Conservation (phyloP, 1,284 basidiomycete species). For the Grifola frondosa region DNA sequence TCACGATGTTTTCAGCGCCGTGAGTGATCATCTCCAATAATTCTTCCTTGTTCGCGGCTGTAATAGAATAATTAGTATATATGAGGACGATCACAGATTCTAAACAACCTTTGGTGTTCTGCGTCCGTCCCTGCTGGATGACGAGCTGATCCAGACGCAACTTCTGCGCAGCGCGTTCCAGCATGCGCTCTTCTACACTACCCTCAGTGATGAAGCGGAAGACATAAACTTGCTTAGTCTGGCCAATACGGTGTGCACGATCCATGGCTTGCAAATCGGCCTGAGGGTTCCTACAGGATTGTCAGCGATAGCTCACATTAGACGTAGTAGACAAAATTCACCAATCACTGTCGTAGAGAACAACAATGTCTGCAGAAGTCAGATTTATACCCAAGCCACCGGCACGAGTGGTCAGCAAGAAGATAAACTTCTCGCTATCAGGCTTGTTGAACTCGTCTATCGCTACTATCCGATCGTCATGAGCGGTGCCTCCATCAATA, state of each 20-base stretch:
- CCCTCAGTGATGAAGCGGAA: slow-evolving; percentile 97
- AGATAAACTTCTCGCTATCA: slow-evolving; percentile 94
- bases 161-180: slow-evolving; percentile 97
- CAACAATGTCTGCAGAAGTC: slow-evolving; percentile 93
- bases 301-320: slow-evolving; percentile 9
- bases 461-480: slow-evolving; percentile 92
- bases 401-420: slow-evolving; percentile 96
- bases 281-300: slow-evolving; percentile 82
- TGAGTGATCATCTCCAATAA: slow-evolving; percentile 98
- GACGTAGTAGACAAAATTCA: slow-evolving; percentile 24
- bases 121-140: slow-evolving; percentile 91
- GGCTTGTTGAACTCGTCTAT: slow-evolving; percentile 99
- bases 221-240: slow-evolving; percentile 98
- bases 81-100: neutral
- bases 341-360: slow-evolving; percentile 99
- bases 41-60: slow-evolving; percentile 94
- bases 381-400: slow-evolving; percentile 98
- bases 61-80: too few relatives aligned
- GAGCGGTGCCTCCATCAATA: slow-evolving; percentile 94
- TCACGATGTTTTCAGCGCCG: slow-evolving; percentile 97
- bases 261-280: slow-evolving; percentile 99
- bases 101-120: slow-evolving; percentile 58
- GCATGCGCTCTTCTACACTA: slow-evolving; percentile 96
- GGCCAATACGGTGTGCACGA: slow-evolving; percentile 96
- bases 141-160: slow-evolving; percentile 94